A percentile compares a stretch with the other conserved stretches of the same genome.
Evolutionary conservation across 257 asterid species (phyloP).

Genomic region (Scutellaria minor): DNA sequence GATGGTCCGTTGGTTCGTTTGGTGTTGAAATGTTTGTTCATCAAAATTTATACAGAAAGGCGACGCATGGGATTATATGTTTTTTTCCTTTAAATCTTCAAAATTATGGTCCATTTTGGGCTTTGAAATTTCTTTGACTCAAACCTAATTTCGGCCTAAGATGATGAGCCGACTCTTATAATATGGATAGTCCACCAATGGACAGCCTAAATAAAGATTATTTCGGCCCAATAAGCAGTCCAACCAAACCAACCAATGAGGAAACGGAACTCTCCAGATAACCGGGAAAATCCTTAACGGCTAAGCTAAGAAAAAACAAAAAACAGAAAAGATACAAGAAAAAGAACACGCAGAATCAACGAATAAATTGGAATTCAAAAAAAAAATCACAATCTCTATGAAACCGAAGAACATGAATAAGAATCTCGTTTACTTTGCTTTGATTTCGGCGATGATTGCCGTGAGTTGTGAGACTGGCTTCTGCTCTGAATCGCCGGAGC

Average conservation of each 20-base stretch:
- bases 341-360: constrained; percentile 5
- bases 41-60: neutral
- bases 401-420: constrained; percentile 20
- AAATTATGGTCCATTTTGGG: neutral
- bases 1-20: neutral
- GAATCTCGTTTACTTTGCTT: constrained; percentile 19
- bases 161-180: too few species aligned
- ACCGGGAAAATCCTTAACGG: constrained; percentile 24
- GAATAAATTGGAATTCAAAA: neutral
- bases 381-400: neutral
- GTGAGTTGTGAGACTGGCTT: constrained; percentile 29
- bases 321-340: neutral
- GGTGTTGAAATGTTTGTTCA: neutral
- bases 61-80: neutral
- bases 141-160: too few species aligned
- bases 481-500: constrained; percentile 33
- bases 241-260: neutral
- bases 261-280: constrained; percentile 13
- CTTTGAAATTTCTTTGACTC: too few species aligned
- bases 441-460: constrained; percentile 30
- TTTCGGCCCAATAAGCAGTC: neutral
- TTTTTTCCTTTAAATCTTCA: neutral
- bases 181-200: too few species aligned
- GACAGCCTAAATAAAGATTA: neutral
- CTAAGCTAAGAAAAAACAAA: constrained; percentile 6